Conservation (phyloP, 371 early-diverging fungal genomes). For the Dentiscutata heterogama region DNA sequence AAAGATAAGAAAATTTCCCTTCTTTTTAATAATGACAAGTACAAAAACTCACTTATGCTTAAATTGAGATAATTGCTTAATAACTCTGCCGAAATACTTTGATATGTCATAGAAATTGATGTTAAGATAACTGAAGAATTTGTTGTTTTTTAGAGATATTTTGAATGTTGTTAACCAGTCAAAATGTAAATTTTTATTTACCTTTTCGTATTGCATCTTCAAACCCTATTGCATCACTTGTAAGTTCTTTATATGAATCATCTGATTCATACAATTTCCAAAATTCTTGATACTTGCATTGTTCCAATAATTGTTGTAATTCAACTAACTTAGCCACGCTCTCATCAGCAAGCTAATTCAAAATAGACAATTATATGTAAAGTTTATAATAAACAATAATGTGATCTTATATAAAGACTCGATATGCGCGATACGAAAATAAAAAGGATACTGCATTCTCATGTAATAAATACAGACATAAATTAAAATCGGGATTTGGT, state of each 20-base stretch:
- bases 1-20: not conserved
- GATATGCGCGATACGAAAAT: not conserved
- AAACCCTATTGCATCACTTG: slow-evolving; percentile 76
- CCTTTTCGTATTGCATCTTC: slow-evolving; percentile 79
- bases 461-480: slow-evolving; percentile 85
- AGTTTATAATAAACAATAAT: not conserved
- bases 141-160: not conserved
- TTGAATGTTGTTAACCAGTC: not conserved
- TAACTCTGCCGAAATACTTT: slow-evolving; percentile 70
- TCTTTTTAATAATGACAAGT: not conserved
- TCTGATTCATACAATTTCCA: slow-evolving; percentile 73
- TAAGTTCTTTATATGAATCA: slow-evolving; percentile 65
- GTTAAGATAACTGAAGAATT: slow-evolving; percentile 22
- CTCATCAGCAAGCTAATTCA: slow-evolving; percentile 58
- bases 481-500: slow-evolving; percentile 90
- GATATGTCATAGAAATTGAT: slow-evolving; percentile 81
- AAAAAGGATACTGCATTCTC: slow-evolving; percentile 72
- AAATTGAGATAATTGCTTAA: slow-evolving; percentile 76
- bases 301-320: slow-evolving; percentile 84
- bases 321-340: slow-evolving; percentile 72
- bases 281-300: slow-evolving; percentile 81
- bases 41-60: slow-evolving; percentile 16
- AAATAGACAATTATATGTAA: not conserved
- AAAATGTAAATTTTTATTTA: slow-evolving; percentile 63
- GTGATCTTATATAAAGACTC: not conserved